phyloP scores from a whole-genome alignment of 768 basidiomycete genomes.

The Auriscalpium vulgare region DNA sequence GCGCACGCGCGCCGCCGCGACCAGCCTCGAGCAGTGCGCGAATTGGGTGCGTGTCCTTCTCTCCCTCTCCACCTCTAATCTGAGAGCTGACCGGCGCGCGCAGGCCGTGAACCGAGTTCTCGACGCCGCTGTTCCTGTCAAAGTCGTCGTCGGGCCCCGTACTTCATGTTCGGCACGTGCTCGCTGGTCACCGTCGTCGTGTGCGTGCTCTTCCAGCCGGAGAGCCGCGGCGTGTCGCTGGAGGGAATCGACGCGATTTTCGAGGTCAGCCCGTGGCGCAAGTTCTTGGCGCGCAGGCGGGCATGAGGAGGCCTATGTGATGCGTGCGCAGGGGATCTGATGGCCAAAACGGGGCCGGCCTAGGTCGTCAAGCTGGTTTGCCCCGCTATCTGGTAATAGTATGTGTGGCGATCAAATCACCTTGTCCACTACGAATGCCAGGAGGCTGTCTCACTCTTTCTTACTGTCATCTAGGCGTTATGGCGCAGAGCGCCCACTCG shows the following conservation, averaged over 20 bases:
- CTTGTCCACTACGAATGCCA: too few species aligned
- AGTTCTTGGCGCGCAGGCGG: background rate
- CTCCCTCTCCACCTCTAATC: conserved; percentile 15
- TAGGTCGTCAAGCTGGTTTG: too few species aligned
- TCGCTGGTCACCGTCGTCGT: conserved; percentile 29
- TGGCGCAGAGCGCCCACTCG: too few species aligned
- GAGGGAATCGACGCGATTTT: conserved; percentile 35
- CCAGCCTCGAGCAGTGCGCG: conserved; percentile 33
- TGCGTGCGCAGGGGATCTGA: too few species aligned
- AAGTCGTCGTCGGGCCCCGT: conserved; percentile 37
- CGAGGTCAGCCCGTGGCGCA: conserved; percentile 18
- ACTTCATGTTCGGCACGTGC: conserved; percentile 38
- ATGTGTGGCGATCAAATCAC: too few species aligned
- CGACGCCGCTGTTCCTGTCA: conserved; percentile 39
- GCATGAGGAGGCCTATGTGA: too few species aligned
- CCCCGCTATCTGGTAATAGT: too few species aligned
- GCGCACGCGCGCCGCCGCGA: conserved; percentile 34
- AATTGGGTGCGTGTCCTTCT: conserved; percentile 31
- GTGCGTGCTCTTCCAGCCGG: conserved; percentile 34
- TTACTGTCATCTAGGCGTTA: too few species aligned
- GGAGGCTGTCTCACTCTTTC: too few species aligned
- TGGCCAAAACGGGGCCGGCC: too few species aligned
- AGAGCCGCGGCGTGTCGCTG: conserved; percentile 36
- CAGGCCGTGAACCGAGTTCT: conserved; percentile 35
- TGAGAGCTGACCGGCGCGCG: background rate